These are phyloP conservation scores for Triticum urartu DNA, from an alignment of 176 grass and related monocot genomes.

Conservation along the genomic window DNA sequence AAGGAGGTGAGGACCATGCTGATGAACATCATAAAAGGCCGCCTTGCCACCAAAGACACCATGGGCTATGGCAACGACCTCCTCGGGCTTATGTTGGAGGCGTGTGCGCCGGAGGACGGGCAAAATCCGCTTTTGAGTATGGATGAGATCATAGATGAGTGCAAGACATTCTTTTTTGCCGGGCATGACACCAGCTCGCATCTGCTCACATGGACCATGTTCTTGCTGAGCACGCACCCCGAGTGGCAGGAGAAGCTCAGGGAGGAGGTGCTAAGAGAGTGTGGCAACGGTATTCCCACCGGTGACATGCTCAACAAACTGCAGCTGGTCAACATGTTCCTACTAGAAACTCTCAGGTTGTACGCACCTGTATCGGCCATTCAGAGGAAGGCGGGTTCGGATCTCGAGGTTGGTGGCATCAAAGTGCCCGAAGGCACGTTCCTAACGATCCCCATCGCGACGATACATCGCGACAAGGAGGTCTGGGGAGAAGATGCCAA, in stretches of 20 bases:
- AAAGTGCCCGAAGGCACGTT: background rate
- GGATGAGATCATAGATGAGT: conserved; percentile 61
- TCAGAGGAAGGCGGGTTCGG: background rate
- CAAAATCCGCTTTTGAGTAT: conserved; percentile 25
- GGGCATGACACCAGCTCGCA: conserved; percentile 59
- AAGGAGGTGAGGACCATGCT: conserved; percentile 23
- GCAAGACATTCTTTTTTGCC: conserved; percentile 64
- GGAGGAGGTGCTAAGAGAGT: conserved; percentile 41
- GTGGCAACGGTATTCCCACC: conserved; percentile 21
- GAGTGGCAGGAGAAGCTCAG: conserved; percentile 52
- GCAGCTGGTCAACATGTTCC: conserved; percentile 35
- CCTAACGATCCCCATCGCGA: conserved; percentile 19
- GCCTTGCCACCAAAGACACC: background rate
- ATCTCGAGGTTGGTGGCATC: conserved; percentile 17
- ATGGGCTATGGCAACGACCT: conserved; percentile 29
- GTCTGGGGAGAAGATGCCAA: conserved; percentile 48
- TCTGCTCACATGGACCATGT: conserved; percentile 47
- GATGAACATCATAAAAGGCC: conserved; percentile 8
- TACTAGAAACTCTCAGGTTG: conserved; percentile 28
- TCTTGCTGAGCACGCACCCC: conserved; percentile 45
- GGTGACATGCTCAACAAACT: conserved; percentile 28
- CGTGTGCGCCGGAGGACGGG: background rate
- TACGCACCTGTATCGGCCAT: background rate
- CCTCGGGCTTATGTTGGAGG: conserved; percentile 41
- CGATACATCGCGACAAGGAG: conserved; percentile 33